phyloP scores from a whole-genome alignment of 75 land plant species.

The Gnetum montanum region DNA sequence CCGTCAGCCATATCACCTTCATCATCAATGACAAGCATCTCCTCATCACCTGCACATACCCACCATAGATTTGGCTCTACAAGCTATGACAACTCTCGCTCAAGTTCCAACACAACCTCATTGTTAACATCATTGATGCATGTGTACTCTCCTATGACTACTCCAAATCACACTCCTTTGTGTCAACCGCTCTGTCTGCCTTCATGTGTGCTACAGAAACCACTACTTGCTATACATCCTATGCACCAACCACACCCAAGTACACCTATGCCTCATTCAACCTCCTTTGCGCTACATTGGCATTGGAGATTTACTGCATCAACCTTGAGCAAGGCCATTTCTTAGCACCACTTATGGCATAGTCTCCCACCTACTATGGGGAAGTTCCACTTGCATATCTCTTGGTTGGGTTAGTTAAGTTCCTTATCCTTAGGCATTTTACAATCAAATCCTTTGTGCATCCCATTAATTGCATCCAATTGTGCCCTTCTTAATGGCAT shows the following conservation, averaged over 20 bases:
- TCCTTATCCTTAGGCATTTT: too few species aligned
- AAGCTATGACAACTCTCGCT: constrained; percentile 70
- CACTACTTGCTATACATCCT: constrained; percentile 85
- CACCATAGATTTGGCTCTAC: constrained; percentile 89
- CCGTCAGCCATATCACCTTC: constrained; percentile 64
- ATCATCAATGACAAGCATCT: constrained; percentile 82
- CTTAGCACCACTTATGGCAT: too few species aligned
- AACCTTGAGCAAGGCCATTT: constrained; percentile 82
- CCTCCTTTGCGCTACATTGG: constrained; percentile 89
- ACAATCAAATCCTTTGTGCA: too few species aligned
- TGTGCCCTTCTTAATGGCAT: too few species aligned
- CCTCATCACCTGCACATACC: constrained; percentile 92
- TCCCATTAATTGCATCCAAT: too few species aligned
- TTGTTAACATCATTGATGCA: constrained; percentile 80
- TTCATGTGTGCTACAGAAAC: constrained; percentile 98
- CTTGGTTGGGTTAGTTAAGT: too few species aligned
- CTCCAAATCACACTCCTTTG: constrained; percentile 93
- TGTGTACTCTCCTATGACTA: constrained; percentile 92
- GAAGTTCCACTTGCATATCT: too few species aligned
- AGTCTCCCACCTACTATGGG: too few species aligned
- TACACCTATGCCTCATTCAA: constrained; percentile 96
- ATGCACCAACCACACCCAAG: constrained; percentile 87
- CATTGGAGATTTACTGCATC: constrained; percentile 87
- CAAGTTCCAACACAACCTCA: constrained; percentile 91
- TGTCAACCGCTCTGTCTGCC: constrained; percentile 82